Percentiles rank a stretch among this genome's conserved stretches.
These are phyloP conservation scores for Pseudovirgaria hyperparasitica DNA, from an alignment of 2,329 filamentous ascomycete genomes.

Conservation along the genomic window DNA sequence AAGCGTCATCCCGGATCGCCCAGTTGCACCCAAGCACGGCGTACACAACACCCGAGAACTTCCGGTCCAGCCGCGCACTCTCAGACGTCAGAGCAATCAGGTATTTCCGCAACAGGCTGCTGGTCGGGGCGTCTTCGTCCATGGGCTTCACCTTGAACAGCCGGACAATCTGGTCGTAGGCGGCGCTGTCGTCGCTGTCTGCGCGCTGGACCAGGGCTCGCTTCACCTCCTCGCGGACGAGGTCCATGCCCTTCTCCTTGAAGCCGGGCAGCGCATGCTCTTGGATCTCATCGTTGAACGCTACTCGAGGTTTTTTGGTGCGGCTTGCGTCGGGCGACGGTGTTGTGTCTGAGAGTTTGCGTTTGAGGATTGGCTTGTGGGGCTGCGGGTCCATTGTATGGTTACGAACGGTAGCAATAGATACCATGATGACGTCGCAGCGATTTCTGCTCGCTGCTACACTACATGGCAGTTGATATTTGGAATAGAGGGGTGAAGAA, in stretches of 20 bases:
- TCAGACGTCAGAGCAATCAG: slow-evolving; percentile 45
- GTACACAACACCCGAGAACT: slow-evolving; percentile 45
- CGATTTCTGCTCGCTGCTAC: too few species aligned
- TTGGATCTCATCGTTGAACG: slow-evolving; percentile 36
- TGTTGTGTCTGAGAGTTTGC: slow-evolving; percentile 19
- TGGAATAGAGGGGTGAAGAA: too few species aligned
- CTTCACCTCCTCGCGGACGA: slow-evolving; percentile 49
- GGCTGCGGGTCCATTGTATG: background rate
- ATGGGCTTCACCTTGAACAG: slow-evolving; percentile 37
- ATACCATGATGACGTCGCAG: too few species aligned
- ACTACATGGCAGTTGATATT: too few species aligned
- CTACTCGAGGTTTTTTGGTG: slow-evolving; percentile 33
- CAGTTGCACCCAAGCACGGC: slow-evolving; percentile 47
- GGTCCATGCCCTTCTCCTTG: slow-evolving; percentile 40
- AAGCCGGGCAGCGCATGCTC: slow-evolving; percentile 29
- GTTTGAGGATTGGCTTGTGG: slow-evolving; percentile 29
- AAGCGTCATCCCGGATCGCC: slow-evolving; percentile 48
- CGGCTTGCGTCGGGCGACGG: slow-evolving; percentile 22
- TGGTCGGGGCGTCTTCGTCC: slow-evolving; percentile 37
- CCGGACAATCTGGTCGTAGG: slow-evolving; percentile 43
- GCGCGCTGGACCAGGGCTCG: slow-evolving; percentile 42
- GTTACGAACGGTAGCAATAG: too few species aligned
- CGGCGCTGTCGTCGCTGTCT: slow-evolving; percentile 39
- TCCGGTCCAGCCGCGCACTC: slow-evolving; percentile 41
- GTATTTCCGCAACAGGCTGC: slow-evolving; percentile 42